Conservation (phyloP, 192 early-diverging fungal species). For the Backusella sp. region DNA sequence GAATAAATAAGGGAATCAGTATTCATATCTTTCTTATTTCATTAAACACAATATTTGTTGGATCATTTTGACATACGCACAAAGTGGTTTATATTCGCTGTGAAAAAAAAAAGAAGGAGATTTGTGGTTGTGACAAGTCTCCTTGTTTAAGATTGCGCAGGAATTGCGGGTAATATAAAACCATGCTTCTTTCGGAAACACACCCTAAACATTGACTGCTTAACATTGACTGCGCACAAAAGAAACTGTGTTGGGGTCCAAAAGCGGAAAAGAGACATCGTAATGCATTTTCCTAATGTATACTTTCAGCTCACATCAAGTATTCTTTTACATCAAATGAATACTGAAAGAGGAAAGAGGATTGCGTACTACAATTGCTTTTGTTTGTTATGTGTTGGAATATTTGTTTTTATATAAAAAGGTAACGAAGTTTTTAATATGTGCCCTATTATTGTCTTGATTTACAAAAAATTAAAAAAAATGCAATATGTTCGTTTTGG, state of each 20-base stretch:
- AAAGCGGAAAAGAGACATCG: not conserved
- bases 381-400: too few species aligned
- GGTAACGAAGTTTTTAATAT: not conserved
- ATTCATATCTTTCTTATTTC: too few species aligned
- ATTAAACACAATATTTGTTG: too few species aligned
- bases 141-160: too few species aligned
- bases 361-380: not conserved
- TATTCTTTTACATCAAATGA: not conserved
- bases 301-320: not conserved
- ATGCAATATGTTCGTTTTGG: slow-evolving; percentile 16
- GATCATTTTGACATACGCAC: too few species aligned
- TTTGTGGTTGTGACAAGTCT: too few species aligned
- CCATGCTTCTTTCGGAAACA: not conserved
- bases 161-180: too few species aligned
- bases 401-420: not conserved
- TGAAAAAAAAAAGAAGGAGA: too few species aligned
- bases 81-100: too few species aligned
- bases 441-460: not conserved
- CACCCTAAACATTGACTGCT: not conserved
- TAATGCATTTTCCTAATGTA: not conserved
- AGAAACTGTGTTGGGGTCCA: not conserved
- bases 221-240: not conserved
- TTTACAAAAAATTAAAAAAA: not conserved
- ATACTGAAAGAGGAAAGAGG: not conserved
- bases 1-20: too few species aligned